Percentiles rank a stretch among this genome's conserved stretches.
Conservation (phyloP, 768 basidiomycete species). For the Solioccasus polychromus region DNA sequence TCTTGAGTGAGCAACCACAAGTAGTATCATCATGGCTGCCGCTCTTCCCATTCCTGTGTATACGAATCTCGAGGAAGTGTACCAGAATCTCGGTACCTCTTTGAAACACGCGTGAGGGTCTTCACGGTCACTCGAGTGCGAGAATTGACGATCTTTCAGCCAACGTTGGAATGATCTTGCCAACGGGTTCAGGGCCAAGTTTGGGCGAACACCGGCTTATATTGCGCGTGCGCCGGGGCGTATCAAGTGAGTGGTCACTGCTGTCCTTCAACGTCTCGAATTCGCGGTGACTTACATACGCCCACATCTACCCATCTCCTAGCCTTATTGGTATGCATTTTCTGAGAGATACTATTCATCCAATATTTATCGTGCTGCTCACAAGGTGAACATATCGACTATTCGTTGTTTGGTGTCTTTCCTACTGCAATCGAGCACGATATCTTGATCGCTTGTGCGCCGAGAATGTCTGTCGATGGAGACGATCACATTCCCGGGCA, state of each 20-base stretch:
- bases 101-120: constrained; percentile 46
- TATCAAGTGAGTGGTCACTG: constrained; percentile 55
- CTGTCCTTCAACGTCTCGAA: not conserved
- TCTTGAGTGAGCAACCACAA: too few species aligned
- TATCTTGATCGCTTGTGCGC: constrained; percentile 73
- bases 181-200: constrained; percentile 58
- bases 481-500: constrained; percentile 41
- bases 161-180: constrained; percentile 61
- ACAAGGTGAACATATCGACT: constrained; percentile 81
- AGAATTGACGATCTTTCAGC: constrained; percentile 18
- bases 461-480: constrained; percentile 24
- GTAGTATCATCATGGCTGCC: constrained; percentile 47
- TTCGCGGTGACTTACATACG: not conserved
- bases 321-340: constrained; percentile 37
- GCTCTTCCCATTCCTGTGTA: constrained; percentile 60
- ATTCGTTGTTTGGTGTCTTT: constrained; percentile 78
- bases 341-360: not conserved
- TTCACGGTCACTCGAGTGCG: not conserved
- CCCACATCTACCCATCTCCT: not conserved
- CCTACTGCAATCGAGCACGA: constrained; percentile 85
- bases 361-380: not conserved
- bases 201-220: constrained; percentile 63
- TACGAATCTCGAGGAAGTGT: constrained; percentile 53
- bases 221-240: constrained; percentile 79
- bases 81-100: constrained; percentile 50